These are phyloP conservation scores for Colletotrichum simmondsii DNA, from an alignment of 2,329 filamentous ascomycete genomes.

Conservation along the genomic window DNA sequence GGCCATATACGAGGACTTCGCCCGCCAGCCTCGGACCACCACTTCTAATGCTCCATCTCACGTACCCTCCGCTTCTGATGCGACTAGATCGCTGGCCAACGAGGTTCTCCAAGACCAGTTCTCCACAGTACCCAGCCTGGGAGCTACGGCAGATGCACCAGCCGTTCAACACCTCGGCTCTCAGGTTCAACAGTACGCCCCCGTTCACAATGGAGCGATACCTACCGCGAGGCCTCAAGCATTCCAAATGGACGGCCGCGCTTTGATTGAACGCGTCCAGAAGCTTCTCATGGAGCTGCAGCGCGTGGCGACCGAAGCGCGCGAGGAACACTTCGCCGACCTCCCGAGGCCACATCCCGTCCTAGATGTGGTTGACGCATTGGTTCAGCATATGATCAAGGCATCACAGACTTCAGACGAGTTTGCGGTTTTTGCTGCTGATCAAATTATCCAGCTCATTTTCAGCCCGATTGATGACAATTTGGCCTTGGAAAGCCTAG, in stretches of 20 bases:
- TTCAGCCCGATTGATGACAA: slow-evolving; percentile 66
- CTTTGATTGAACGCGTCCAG: slow-evolving; percentile 64
- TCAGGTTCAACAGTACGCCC: slow-evolving; percentile 67
- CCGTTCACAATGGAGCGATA: slow-evolving; percentile 56
- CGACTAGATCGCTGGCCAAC: slow-evolving; percentile 70
- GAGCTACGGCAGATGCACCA: slow-evolving; percentile 70
- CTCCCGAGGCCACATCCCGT: slow-evolving; percentile 69
- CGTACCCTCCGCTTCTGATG: slow-evolving; percentile 67
- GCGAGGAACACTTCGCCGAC: slow-evolving; percentile 69
- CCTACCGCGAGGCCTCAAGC: slow-evolving; percentile 62
- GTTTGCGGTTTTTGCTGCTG: slow-evolving; percentile 67
- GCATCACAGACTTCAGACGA: slow-evolving; percentile 71
- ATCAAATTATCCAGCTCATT: slow-evolving; percentile 67
- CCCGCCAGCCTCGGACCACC: slow-evolving; percentile 79
- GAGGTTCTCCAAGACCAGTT: slow-evolving; percentile 74
- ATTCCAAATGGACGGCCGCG: slow-evolving; percentile 63
- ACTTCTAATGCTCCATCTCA: slow-evolving; percentile 66
- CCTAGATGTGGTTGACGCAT: slow-evolving; percentile 70
- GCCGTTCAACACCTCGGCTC: slow-evolving; percentile 60
- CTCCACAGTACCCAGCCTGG: slow-evolving; percentile 64
- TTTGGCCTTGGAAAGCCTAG: slow-evolving; percentile 69
- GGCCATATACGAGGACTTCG: slow-evolving; percentile 97
- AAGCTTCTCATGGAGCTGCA: slow-evolving; percentile 70
- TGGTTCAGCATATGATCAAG: slow-evolving; percentile 72
- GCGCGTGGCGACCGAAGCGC: slow-evolving; percentile 61